Percentiles rank a stretch among this genome's conserved stretches.
These are phyloP conservation scores for Euclidium syriacum DNA, from an alignment of 345 rosid species.

Conservation along the genomic window DNA sequence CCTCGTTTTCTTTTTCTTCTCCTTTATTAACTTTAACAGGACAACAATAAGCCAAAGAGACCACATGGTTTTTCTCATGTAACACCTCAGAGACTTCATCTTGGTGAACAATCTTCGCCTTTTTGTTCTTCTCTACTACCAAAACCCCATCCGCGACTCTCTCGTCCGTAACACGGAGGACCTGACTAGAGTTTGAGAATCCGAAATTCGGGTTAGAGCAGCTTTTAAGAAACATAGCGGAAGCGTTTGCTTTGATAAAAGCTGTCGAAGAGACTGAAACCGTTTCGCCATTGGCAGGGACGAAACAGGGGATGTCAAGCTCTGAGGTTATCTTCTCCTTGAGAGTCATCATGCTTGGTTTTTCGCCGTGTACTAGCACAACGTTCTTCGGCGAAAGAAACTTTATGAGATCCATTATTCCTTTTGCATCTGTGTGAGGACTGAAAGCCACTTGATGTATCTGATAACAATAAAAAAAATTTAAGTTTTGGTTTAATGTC, in stretches of 20 bases:
- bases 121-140: constrained; percentile 48
- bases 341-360: constrained; percentile 74
- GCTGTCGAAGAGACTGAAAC: constrained; percentile 58
- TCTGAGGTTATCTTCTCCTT: constrained; percentile 67
- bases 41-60: constrained; percentile 60
- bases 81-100: constrained; percentile 52
- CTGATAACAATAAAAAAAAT: constrained; percentile 36
- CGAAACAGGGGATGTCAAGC: constrained; percentile 60
- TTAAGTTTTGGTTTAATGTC: not conserved
- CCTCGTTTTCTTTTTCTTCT: constrained; percentile 21
- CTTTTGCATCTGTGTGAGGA: constrained; percentile 92
- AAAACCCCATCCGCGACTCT: constrained; percentile 60
- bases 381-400: constrained; percentile 82
- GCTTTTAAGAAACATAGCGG: constrained; percentile 55
- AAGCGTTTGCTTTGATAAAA: constrained; percentile 54
- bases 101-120: constrained; percentile 61
- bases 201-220: constrained; percentile 64
- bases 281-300: constrained; percentile 73
- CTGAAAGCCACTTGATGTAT: constrained; percentile 91
- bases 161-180: constrained; percentile 53
- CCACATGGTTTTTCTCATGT: constrained; percentile 43
- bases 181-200: constrained; percentile 36
- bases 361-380: constrained; percentile 90
- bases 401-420: constrained; percentile 89
- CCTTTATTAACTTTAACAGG: constrained; percentile 32